phyloP scores from a whole-genome alignment of 139 green algal species.

The Yamagishiella unicocca region DNA sequence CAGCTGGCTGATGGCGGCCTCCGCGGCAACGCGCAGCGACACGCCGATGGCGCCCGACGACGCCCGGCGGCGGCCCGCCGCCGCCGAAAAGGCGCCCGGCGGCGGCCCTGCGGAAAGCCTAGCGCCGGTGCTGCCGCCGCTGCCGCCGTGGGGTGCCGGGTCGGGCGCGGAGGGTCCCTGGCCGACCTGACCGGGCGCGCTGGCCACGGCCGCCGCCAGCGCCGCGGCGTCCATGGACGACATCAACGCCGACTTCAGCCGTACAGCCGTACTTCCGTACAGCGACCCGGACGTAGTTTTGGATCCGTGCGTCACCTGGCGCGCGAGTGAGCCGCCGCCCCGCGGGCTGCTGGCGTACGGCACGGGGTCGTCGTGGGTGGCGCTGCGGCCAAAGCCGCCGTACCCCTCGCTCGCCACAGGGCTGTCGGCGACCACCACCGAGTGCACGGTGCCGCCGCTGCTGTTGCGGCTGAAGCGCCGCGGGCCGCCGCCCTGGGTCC shows the following conservation, averaged over 20 bases:
- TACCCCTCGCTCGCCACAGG: neutral
- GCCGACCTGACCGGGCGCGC: too few species aligned
- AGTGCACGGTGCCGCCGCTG: neutral
- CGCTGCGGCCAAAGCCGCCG: neutral
- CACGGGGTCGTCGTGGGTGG: neutral
- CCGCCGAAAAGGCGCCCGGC: neutral
- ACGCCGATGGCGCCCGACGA: slow-evolving; percentile 7
- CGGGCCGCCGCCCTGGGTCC: neutral
- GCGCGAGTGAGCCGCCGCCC: neutral
- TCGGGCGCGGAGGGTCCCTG: too few species aligned
- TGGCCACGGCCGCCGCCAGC: neutral
- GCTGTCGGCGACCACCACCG: neutral
- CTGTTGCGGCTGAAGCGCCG: neutral
- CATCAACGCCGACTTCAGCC: neutral
- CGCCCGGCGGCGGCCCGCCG: neutral
- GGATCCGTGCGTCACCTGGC: neutral
- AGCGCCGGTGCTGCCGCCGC: neutral
- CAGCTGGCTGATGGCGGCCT: slow-evolving; percentile 9
- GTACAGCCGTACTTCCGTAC: too few species aligned
- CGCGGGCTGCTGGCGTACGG: neutral
- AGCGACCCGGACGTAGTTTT: neutral
- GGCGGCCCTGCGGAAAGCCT: neutral
- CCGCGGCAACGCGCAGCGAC: slow-evolving; percentile 16
- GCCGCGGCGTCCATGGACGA: neutral
- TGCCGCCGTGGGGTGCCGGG: neutral